These are phyloP conservation scores for Calocybe indica DNA, from an alignment of 768 basidiomycete genomes.

Conservation along the genomic window DNA sequence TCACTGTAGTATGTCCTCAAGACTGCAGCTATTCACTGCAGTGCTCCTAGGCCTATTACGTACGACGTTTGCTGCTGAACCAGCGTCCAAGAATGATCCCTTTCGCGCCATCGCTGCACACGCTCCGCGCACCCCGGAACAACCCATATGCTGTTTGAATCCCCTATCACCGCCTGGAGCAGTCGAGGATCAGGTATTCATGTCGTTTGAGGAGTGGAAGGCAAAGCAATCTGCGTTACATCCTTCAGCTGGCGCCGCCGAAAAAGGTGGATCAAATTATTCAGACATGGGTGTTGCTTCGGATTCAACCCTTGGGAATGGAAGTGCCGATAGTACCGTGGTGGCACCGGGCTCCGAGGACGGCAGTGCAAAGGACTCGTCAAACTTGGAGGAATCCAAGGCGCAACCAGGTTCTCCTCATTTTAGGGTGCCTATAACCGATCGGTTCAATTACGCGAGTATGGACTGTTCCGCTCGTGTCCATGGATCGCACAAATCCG, in stretches of 20 bases:
- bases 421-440: slow-evolving; percentile 69
- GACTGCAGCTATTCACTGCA: not conserved
- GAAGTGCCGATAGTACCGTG: slow-evolving; percentile 6
- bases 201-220: slow-evolving; percentile 90
- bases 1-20: not conserved
- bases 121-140: slow-evolving; percentile 43
- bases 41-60: not conserved
- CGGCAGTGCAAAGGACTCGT: slow-evolving; percentile 11
- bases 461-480: slow-evolving; percentile 92
- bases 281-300: too few relatives aligned
- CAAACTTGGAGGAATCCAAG: slow-evolving; percentile 4
- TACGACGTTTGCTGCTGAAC: slow-evolving; percentile 7
- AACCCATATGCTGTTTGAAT: slow-evolving; percentile 65
- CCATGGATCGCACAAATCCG: slow-evolving; percentile 73
- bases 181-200: slow-evolving; percentile 56
- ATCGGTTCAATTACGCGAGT: slow-evolving; percentile 93
- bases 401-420: slow-evolving; percentile 38
- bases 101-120: slow-evolving; percentile 52
- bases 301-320: slow-evolving; percentile 9
- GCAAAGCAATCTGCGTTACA: slow-evolving; percentile 49
- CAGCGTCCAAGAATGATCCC: slow-evolving; percentile 45
- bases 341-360: slow-evolving; percentile 6
- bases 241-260: slow-evolving; percentile 21
- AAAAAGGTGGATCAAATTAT: slow-evolving; percentile 14
- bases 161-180: slow-evolving; percentile 41